These are phyloP conservation scores for Trametes villosa DNA, from an alignment of 768 basidiomycete genomes.

Conservation along the genomic window DNA sequence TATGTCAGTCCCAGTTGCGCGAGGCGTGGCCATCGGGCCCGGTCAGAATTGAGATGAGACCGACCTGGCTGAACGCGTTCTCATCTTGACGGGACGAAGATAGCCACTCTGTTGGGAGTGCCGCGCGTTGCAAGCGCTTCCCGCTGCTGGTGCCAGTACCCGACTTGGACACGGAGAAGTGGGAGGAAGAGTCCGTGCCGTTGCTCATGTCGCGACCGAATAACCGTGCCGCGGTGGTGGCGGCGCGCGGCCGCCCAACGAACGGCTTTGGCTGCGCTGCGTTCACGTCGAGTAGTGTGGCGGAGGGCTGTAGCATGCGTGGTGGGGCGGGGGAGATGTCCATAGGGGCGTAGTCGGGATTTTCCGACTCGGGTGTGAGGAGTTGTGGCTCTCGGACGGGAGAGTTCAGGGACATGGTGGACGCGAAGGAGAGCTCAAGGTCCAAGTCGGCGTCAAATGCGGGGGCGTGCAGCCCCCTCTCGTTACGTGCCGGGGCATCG, in stretches of 20 bases:
- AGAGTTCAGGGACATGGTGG: slow-evolving; percentile 79
- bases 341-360: slow-evolving; percentile 63
- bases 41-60: slow-evolving; percentile 20
- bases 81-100: slow-evolving; percentile 31
- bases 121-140: slow-evolving; percentile 65
- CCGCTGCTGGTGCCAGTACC: slow-evolving; percentile 46
- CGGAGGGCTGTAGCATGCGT: slow-evolving; percentile 22
- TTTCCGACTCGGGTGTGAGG: slow-evolving; percentile 51
- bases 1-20: slow-evolving; percentile 21
- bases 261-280: slow-evolving; percentile 34
- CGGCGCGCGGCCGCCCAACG: slow-evolving; percentile 61
- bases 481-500: slow-evolving; percentile 45
- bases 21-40: not conserved
- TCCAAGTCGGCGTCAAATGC: slow-evolving; percentile 66
- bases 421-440: slow-evolving; percentile 82
- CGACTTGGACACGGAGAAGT: slow-evolving; percentile 37
- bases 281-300: slow-evolving; percentile 13
- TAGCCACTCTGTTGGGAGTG: slow-evolving; percentile 68
- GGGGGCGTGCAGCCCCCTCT: slow-evolving; percentile 72
- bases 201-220: slow-evolving; percentile 82
- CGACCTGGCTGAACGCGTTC: slow-evolving; percentile 37
- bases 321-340: slow-evolving; percentile 76
- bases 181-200: slow-evolving; percentile 27
- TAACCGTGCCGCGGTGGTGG: slow-evolving; percentile 64
- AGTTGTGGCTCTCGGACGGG: slow-evolving; percentile 55